A percentile compares a stretch with the other conserved stretches of the same genome.
phyloP scores from a whole-genome alignment of 768 basidiomycete species.

The Serpula lacrymans region DNA sequence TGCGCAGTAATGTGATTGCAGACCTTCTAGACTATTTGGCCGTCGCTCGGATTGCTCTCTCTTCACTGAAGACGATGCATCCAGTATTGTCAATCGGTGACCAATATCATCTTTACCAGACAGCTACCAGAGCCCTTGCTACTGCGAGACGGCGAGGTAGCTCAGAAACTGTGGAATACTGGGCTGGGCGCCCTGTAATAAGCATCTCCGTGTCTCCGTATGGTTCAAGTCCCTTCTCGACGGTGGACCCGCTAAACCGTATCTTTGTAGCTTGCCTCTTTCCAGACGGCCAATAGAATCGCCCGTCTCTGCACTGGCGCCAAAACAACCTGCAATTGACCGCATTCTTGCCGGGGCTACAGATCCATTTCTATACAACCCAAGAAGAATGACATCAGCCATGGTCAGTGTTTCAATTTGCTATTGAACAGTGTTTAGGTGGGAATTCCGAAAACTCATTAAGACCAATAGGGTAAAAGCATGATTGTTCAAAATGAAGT shows the following conservation, averaged over 20 bases:
- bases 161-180: constrained; percentile 70
- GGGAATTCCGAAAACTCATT: background rate
- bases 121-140: constrained; percentile 66
- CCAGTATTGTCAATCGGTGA: constrained; percentile 67
- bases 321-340: constrained; percentile 35
- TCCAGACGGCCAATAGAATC: constrained; percentile 75
- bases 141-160: constrained; percentile 80
- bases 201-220: constrained; percentile 79
- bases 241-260: constrained; percentile 2
- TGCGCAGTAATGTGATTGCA: constrained; percentile 3
- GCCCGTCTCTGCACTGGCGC: constrained; percentile 50
- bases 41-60: constrained; percentile 87
- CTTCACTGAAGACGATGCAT: constrained; percentile 74
- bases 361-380: constrained; percentile 92
- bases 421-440: no score
- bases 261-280: constrained; percentile 53
- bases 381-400: constrained; percentile 55
- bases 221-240: constrained; percentile 21
- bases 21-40: constrained; percentile 65
- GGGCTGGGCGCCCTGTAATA: constrained; percentile 79
- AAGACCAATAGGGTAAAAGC: constrained; percentile 43
- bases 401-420: constrained; percentile 52
- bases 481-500: constrained; percentile 79
- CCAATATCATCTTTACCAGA: constrained; percentile 75
- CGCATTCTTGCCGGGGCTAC: constrained; percentile 56